A percentile compares a stretch with the other conserved stretches of the same genome.
Evolutionary conservation across 1,284 basidiomycete genomes (phyloP).

Genomic region (Malassezia caprae): DNA sequence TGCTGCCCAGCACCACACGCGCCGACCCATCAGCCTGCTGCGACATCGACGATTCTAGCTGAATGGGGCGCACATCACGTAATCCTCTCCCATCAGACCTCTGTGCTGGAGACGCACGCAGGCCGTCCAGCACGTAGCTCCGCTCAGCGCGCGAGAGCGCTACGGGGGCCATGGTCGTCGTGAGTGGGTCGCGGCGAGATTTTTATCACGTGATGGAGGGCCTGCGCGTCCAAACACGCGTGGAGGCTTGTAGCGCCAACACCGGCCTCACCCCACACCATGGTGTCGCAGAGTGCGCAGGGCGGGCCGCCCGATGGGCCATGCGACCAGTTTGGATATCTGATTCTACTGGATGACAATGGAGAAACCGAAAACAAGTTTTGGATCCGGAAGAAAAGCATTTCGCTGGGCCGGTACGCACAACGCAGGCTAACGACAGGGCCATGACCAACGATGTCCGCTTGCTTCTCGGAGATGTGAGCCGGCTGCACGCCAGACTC

Average conservation of each 20-base stretch:
- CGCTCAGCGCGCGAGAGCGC: constrained; percentile 35
- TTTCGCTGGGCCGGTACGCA: constrained; percentile 9
- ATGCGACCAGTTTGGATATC: background rate
- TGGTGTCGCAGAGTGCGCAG: background rate
- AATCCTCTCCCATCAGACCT: constrained; percentile 29
- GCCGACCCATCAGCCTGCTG: constrained; percentile 36
- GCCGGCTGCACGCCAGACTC: constrained; percentile 11
- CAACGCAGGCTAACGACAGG: background rate
- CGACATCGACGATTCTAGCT: constrained; percentile 24
- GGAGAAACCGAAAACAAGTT: background rate
- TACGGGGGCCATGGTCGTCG: constrained; percentile 24
- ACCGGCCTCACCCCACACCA: background rate
- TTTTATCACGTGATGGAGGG: constrained; percentile 7
- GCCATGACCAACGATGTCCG: constrained; percentile 14
- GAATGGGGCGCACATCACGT: constrained; percentile 28
- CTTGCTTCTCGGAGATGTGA: constrained; percentile 16
- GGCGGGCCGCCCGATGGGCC: background rate
- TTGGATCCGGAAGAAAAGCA: background rate
- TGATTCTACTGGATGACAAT: constrained; percentile 3
- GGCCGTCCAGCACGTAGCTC: constrained; percentile 33
- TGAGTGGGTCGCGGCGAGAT: background rate
- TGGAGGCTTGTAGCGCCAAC: constrained; percentile 1
- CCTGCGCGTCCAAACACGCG: constrained; percentile 5
- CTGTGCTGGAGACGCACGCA: constrained; percentile 27
- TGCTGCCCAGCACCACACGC: constrained; percentile 28